Base-by-base conservation (phyloP, 1,139 yeast genomes). In the Scheffersomyces quercinus region DNA sequence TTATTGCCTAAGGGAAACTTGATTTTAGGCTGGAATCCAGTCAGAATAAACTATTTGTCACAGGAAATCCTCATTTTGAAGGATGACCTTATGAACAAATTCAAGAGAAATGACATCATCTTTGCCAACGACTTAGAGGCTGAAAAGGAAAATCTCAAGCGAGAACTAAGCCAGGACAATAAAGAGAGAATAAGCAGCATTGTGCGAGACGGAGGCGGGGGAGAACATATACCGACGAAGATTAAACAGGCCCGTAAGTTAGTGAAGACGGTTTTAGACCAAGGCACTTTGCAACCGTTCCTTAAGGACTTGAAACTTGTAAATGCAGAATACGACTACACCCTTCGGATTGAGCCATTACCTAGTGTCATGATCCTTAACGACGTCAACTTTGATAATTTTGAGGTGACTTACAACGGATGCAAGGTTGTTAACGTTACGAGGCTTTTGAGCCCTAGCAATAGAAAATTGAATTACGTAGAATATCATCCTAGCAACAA, bases 201-300 rank as follows among this genome's bases (percentile, higher is more conserved):
- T 33, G 44, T 55, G 9, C 49, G 55, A 12, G 48, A 47, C 9
- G 46, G 48, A 11, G 28, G 47, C 7, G 51, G 50, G n/a, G 50
- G 49, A 20, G 42, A 43, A 6, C 51, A 56, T 28, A 38, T 49
- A 5, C 48, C 52, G 3, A 44, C 44, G 20, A 42, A 42, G 32
- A 65, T 81, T 6, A 71, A 73, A 28, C 93, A 87, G 60, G 85
- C 95, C 0, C 74, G 95, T 49, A 85, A 83, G 54, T 65, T 89
- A 6, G 88, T 86, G 15, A 85, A 87, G 53, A 88, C 97, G 0
- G 50, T 93, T 2, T 65, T 93, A 10, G 96, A 89, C 58, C 99
- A 93, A 64, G 95, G 95, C 1, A 86, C 82, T 57, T 62, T 93
- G 41, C 86, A 95, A 37, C 98, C 99, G 13, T 89, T 90, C 58